Conservation (phyloP, 768 basidiomycete genomes). For the Gloeophyllum trabeum region DNA sequence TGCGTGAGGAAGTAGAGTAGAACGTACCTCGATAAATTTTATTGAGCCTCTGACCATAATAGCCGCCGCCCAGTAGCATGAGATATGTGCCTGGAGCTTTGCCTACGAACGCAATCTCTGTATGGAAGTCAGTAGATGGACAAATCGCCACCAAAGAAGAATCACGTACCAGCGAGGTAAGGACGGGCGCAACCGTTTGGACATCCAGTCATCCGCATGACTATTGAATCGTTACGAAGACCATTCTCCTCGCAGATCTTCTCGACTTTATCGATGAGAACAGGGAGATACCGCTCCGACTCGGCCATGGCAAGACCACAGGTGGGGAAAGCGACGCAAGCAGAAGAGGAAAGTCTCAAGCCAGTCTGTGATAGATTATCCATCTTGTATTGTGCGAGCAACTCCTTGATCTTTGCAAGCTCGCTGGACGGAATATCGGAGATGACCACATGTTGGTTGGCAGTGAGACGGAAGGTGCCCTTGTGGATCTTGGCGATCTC, state of each 20-base stretch:
- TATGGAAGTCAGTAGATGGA: constrained; percentile 1
- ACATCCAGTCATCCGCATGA: constrained; percentile 99
- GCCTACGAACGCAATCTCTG: constrained; percentile 93
- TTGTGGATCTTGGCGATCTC: constrained; percentile 94
- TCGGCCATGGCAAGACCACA: constrained; percentile 83
- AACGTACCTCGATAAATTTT: constrained; percentile 81
- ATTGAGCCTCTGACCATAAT: constrained; percentile 88
- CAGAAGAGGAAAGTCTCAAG: constrained; percentile 80
- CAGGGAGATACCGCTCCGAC: constrained; percentile 80
- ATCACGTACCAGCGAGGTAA: constrained; percentile 66
- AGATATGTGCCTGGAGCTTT: constrained; percentile 89
- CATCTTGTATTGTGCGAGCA: constrained; percentile 79
- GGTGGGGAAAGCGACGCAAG: constrained; percentile 96
- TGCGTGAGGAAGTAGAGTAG: neutral
- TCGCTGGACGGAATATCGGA: constrained; percentile 73
- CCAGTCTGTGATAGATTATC: constrained; percentile 78
- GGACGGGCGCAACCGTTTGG: constrained; percentile 91
- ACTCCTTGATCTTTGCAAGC: constrained; percentile 60
- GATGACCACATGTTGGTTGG: constrained; percentile 90
- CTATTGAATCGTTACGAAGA: constrained; percentile 85
- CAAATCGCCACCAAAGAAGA: neutral
- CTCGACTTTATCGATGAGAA: constrained; percentile 92
- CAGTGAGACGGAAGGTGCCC: constrained; percentile 86
- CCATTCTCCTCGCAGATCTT: constrained; percentile 90
- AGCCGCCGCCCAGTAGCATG: constrained; percentile 95